A percentile compares a stretch with the other conserved stretches of the same genome.
These are phyloP conservation scores for Colletotrichum echinochloae DNA, from an alignment of 2,329 filamentous ascomycete genomes.

Conservation along the genomic window DNA sequence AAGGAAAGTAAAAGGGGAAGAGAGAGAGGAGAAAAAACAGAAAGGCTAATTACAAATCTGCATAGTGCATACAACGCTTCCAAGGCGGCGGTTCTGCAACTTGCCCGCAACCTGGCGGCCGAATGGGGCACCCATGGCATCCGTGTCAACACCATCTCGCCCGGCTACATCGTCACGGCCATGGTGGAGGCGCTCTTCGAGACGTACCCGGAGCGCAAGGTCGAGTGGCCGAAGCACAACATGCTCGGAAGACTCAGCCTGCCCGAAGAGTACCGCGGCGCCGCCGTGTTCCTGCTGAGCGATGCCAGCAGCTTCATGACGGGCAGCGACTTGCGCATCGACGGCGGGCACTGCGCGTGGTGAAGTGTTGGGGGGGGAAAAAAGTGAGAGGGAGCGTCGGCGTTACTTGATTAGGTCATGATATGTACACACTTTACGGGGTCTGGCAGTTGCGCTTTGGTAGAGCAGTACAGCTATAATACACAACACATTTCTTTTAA, in stretches of 20 bases:
- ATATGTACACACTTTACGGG: conserved; percentile 15
- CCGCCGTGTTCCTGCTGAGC: conserved; percentile 62
- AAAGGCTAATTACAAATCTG: background rate
- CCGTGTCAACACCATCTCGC: conserved; percentile 83
- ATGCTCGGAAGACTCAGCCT: conserved; percentile 80
- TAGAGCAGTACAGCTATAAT: conserved; percentile 27
- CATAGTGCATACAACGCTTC: conserved; percentile 81
- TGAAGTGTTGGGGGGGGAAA: conserved; percentile 49
- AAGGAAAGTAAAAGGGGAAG: background rate
- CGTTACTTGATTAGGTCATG: conserved; percentile 28
- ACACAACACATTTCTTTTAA: conserved; percentile 8
- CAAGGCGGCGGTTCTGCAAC: conserved; percentile 80
- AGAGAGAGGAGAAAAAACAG: too few relatives aligned
- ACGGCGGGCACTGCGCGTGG: conserved; percentile 76
- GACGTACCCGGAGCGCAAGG: conserved; percentile 75
- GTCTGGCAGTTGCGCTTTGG: conserved; percentile 22
- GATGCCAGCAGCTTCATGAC: conserved; percentile 57
- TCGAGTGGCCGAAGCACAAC: conserved; percentile 84
- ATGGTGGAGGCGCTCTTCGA: conserved; percentile 88
- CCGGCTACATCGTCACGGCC: conserved; percentile 82
- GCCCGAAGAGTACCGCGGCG: conserved; percentile 78
- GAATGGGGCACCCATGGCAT: conserved; percentile 82
- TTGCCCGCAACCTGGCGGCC: conserved; percentile 75
- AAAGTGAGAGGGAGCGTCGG: conserved; percentile 7
- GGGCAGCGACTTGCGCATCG: conserved; percentile 73